Evolutionary conservation across 2,329 filamentous ascomycete genomes (phyloP).

Genomic region (Botrytis pseudocinerea): DNA sequence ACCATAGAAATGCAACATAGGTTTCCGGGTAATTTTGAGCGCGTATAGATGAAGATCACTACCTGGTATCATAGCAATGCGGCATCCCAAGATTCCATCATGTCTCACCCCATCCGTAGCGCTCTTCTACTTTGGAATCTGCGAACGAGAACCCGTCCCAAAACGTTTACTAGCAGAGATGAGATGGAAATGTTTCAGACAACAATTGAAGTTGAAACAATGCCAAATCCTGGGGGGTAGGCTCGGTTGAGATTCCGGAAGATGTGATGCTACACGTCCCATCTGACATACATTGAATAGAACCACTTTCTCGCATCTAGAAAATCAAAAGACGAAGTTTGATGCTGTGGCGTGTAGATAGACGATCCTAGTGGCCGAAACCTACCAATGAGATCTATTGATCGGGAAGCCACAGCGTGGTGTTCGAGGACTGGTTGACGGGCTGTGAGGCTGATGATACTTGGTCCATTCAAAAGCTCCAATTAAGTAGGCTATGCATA

Average conservation of each 20-base stretch:
- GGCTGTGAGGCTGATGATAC: conserved; percentile 12
- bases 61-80: neutral
- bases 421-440: conserved; percentile 7
- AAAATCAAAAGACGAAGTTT: neutral
- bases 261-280: neutral
- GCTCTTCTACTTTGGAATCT: neutral
- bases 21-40: neutral
- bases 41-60: neutral
- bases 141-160: neutral
- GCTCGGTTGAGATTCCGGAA: neutral
- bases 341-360: neutral
- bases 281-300: conserved; percentile 3
- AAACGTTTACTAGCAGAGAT: neutral
- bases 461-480: conserved; percentile 11
- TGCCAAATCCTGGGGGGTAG: neutral
- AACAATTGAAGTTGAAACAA: conserved; percentile 11
- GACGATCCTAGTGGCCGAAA: neutral
- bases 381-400: neutral
- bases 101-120: neutral
- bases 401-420: conserved; percentile 15
- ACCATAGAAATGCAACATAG: too few species aligned
- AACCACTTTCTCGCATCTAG: neutral
- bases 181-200: conserved; percentile 12
- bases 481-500: conserved; percentile 14
- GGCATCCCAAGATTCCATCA: neutral